phyloP scores from a whole-genome alignment of 2,329 filamentous ascomycete genomes.

The Cladosporium sp. region DNA sequence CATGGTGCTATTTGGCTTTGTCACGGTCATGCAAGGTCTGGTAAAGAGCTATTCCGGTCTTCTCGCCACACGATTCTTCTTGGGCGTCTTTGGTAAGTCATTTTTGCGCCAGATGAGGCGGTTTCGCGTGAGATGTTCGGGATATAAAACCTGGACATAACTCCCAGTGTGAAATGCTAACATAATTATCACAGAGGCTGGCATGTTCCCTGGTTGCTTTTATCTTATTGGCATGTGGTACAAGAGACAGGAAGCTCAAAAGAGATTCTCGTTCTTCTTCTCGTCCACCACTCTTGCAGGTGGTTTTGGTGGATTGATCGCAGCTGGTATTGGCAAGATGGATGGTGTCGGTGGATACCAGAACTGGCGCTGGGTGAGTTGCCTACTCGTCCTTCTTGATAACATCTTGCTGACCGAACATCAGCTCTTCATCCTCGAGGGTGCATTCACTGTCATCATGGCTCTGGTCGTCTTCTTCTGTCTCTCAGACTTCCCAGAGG shows the following conservation, averaged over 20 bases:
- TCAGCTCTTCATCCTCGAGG: constrained; percentile 71
- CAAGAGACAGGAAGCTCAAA: constrained; percentile 80
- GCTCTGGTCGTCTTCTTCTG: constrained; percentile 47
- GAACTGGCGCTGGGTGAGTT: constrained; percentile 68
- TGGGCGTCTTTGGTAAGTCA: constrained; percentile 59
- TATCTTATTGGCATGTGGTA: constrained; percentile 90
- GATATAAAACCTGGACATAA: not conserved
- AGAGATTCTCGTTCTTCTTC: constrained; percentile 93
- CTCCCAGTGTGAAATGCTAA: not conserved
- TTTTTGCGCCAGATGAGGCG: constrained; percentile 25
- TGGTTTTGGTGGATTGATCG: constrained; percentile 83
- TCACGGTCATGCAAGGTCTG: constrained; percentile 73
- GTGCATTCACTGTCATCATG: constrained; percentile 46
- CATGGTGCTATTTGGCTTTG: constrained; percentile 81
- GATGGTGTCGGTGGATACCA: constrained; percentile 65
- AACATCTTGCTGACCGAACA: not conserved
- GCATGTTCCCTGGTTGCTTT: constrained; percentile 65
- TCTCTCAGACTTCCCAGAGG: constrained; percentile 52
- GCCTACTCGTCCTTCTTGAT: not conserved
- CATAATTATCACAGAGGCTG: constrained; percentile 30
- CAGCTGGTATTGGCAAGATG: constrained; percentile 88
- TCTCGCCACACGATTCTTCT: constrained; percentile 77
- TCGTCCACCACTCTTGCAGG: constrained; percentile 75
- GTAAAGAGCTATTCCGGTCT: constrained; percentile 76
- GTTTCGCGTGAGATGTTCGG: not conserved